Percentiles rank a stretch among this genome's conserved stretches.
Evolutionary conservation across 1,284 basidiomycete genomes (phyloP).

Genomic region (Pterulicium gracile): DNA sequence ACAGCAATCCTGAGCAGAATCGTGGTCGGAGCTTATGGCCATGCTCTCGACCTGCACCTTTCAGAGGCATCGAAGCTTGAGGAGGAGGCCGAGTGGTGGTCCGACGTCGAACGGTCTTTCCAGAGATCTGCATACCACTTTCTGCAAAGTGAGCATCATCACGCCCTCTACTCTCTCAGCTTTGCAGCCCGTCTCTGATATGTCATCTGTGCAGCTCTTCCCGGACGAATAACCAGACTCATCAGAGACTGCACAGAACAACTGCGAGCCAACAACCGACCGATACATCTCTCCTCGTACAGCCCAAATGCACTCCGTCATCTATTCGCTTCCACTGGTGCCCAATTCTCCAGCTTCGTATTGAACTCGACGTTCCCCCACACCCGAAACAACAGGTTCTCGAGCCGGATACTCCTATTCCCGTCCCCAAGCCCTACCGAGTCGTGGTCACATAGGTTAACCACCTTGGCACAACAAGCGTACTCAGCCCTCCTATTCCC

Average conservation of each 20-base stretch:
- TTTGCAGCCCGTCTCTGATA: conserved; percentile 9
- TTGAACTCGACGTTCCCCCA: too few species aligned
- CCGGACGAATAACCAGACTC: conserved; percentile 37
- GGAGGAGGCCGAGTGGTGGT: conserved; percentile 69
- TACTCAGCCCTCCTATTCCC: too few species aligned
- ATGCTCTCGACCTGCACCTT: conserved; percentile 45
- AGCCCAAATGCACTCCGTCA: too few species aligned
- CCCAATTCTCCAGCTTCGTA: too few species aligned
- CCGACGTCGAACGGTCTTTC: conserved; percentile 46
- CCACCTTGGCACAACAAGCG: too few species aligned
- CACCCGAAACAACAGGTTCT: conserved; percentile 8
- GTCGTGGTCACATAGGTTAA: not conserved
- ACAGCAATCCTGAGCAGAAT: conserved; percentile 28
- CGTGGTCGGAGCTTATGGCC: conserved; percentile 45
- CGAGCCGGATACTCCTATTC: conserved; percentile 8
- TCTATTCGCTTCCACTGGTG: too few species aligned
- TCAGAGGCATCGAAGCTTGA: conserved; percentile 54
- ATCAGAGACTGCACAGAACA: conserved; percentile 30
- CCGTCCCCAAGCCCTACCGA: conserved; percentile 3
- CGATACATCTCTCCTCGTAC: conserved; percentile 37
- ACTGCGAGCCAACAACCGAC: conserved; percentile 33
- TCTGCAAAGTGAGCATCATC: conserved; percentile 47
- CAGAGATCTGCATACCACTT: conserved; percentile 42
- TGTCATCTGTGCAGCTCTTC: conserved; percentile 34
- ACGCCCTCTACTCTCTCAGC: conserved; percentile 1